Conservation (phyloP, 2,329 filamentous ascomycete genomes). For the Podosphaera leucotricha region DNA sequence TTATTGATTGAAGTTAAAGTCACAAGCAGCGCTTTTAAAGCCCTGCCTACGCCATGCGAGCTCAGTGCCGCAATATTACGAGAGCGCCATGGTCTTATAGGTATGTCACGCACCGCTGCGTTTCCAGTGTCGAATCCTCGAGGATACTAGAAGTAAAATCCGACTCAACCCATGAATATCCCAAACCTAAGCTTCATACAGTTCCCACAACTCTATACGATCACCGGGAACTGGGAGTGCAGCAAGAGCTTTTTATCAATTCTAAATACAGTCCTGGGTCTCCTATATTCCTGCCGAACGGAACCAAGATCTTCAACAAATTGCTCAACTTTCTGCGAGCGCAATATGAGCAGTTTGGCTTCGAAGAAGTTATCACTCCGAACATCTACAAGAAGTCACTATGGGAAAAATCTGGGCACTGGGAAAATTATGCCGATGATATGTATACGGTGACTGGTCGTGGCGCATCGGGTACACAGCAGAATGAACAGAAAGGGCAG, state of each 20-base stretch:
- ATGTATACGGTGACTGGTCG: slow-evolving; percentile 60
- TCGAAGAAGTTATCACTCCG: slow-evolving; percentile 70
- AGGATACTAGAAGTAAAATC: neutral
- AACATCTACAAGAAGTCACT: slow-evolving; percentile 77
- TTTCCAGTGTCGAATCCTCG: neutral
- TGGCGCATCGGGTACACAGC: slow-evolving; percentile 11
- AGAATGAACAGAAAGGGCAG: slow-evolving; percentile 24
- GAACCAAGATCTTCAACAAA: slow-evolving; percentile 62
- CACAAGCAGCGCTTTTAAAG: neutral
- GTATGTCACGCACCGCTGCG: neutral
- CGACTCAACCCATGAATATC: neutral
- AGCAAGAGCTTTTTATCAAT: slow-evolving; percentile 58
- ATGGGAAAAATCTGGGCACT: slow-evolving; percentile 68
- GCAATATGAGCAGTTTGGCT: slow-evolving; percentile 67
- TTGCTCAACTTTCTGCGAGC: slow-evolving; percentile 60
- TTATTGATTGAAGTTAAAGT: too few species aligned
- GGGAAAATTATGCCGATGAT: slow-evolving; percentile 76
- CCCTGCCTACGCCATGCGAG: neutral
- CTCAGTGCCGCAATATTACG: neutral
- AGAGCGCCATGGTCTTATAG: neutral
- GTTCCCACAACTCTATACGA: slow-evolving; percentile 17
- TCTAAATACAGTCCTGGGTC: slow-evolving; percentile 66
- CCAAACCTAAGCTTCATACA: neutral
- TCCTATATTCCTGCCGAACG: slow-evolving; percentile 63
- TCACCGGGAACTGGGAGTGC: slow-evolving; percentile 33